Percentiles rank a stretch among this genome's conserved stretches.
phyloP scores from a whole-genome alignment of 1,284 basidiomycete species.

The Cutaneotrichosporon cavernicola region DNA sequence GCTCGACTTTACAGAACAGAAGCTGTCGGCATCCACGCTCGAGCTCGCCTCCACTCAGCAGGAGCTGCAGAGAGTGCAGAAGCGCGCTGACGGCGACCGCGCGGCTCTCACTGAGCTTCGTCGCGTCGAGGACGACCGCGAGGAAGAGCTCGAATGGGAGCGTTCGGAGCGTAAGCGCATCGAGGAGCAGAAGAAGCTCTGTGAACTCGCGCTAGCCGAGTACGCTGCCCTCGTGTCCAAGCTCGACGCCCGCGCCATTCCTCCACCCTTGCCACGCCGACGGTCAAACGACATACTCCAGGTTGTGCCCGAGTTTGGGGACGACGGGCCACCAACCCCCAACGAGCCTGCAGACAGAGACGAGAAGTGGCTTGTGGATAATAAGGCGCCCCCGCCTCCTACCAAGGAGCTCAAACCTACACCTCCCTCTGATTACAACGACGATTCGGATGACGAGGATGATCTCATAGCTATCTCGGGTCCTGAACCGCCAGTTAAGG shows the following conservation, averaged over 20 bases:
- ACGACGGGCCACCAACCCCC: not conserved
- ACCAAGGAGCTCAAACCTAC: not conserved
- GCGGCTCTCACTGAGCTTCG: conserved; percentile 38
- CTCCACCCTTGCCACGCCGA: conserved; percentile 32
- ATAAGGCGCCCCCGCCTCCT: not conserved
- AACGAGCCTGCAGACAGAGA: conserved; percentile 7
- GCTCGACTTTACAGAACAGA: conserved; percentile 47
- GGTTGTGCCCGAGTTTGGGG: conserved; percentile 17
- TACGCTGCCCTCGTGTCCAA: conserved; percentile 43
- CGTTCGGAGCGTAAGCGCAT: conserved; percentile 40
- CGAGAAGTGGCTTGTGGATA: conserved; percentile 1
- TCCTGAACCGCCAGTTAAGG: not conserved
- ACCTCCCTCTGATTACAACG: not conserved
- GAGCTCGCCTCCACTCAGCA: conserved; percentile 55
- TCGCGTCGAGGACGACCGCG: conserved; percentile 61
- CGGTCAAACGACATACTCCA: conserved; percentile 28
- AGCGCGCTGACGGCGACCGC: conserved; percentile 58
- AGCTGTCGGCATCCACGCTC: conserved; percentile 37
- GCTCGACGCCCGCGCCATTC: conserved; percentile 44
- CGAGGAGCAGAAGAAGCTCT: conserved; percentile 50
- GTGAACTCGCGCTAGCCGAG: conserved; percentile 48
- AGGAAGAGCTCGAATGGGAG: conserved; percentile 57
- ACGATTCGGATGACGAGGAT: conserved; percentile 13
- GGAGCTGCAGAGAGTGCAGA: conserved; percentile 61
- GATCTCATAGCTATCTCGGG: conserved; percentile 10